Evolutionary conservation across 768 basidiomycete species (phyloP), one percentile per base, ranked within the genome.

Genomic region (Calocybe cyanea): DNA sequence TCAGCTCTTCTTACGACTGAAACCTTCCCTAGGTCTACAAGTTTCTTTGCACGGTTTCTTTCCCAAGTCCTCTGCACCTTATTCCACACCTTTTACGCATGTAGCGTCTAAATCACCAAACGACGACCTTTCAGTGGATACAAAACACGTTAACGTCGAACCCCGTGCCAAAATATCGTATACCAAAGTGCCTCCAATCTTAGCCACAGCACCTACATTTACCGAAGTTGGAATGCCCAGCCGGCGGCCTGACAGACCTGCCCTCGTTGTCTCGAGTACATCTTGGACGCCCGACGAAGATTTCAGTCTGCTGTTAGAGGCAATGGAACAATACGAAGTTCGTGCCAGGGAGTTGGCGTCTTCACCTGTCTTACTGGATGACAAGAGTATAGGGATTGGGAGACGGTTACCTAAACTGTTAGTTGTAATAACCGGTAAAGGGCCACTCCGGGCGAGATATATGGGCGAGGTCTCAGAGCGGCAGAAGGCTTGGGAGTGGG

Each of bases 231-330:
- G 62, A 34, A 48, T 62, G 39, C 81, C 86, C 4, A 57, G 58
- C n/a, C 63, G 80, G 19, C 77, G 89, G 25, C 56, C 67, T 1
- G 88, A 92, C 51, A 73, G 94, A 46, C 91, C 92, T 3, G 93
- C 92, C 1, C 68, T 98, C 1, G 53, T 97, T 14, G 83, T 99
- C 20, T 92, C 89, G 18, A 90, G 91, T 53, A 99, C 96, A 1
- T 92, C 89, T 13, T 98, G 95, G 95, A 98, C 96, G 1, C 81
- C 91, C 5, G 96, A 99, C 57, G 96, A 99, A 62, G 93, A 98
- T 62, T 97, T 99, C 53, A 68, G 76, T 7, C 77, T 96, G 41
- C 78, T 99, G 14, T 64, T 97, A 17, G 73, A 79, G 15, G 92
- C 92, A 2, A 69, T 99, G 31, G 61, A 67, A 11, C 33, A 66